phyloP scores from a whole-genome alignment of 2,329 filamentous ascomycete species.

The Neospermospora avenae region DNA sequence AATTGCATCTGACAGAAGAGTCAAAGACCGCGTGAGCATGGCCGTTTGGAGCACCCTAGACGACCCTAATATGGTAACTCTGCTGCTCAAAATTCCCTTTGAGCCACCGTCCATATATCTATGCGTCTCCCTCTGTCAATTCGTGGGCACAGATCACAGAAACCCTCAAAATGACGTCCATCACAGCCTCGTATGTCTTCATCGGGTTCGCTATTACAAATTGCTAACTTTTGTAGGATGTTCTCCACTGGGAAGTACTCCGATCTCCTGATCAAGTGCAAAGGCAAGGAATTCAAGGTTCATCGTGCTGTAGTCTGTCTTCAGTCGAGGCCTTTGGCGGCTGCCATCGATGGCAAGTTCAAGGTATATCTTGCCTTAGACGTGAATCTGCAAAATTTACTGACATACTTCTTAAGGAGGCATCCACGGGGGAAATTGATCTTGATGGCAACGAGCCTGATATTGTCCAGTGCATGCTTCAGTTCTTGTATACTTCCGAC shows the following conservation, averaged over 20 bases:
- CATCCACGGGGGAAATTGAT: constrained; percentile 42
- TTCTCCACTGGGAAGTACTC: constrained; percentile 17
- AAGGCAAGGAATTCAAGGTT: constrained; percentile 14
- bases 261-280: constrained; percentile 23
- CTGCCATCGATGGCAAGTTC: constrained; percentile 17
- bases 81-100: too few species aligned
- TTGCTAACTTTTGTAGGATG: constrained; percentile 2
- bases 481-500: constrained; percentile 63
- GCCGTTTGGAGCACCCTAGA: not conserved
- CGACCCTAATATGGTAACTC: not conserved
- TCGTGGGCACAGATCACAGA: not conserved
- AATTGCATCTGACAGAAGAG: not conserved
- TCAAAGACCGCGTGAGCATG: not conserved
- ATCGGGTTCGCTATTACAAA: not conserved
- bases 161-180: not conserved
- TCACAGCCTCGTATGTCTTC: not conserved
- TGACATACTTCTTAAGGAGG: constrained; percentile 8
- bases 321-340: constrained; percentile 24
- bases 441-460: constrained; percentile 64
- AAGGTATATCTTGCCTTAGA: constrained; percentile 8
- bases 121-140: not conserved
- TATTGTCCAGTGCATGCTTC: constrained; percentile 70
- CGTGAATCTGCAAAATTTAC: not conserved
- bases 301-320: constrained; percentile 22
- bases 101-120: not conserved